Evolutionary conservation across 805 yeast genomes (phyloP), one percentile per base, ranked within the genome.

Genomic region (Candida awuae): DNA sequence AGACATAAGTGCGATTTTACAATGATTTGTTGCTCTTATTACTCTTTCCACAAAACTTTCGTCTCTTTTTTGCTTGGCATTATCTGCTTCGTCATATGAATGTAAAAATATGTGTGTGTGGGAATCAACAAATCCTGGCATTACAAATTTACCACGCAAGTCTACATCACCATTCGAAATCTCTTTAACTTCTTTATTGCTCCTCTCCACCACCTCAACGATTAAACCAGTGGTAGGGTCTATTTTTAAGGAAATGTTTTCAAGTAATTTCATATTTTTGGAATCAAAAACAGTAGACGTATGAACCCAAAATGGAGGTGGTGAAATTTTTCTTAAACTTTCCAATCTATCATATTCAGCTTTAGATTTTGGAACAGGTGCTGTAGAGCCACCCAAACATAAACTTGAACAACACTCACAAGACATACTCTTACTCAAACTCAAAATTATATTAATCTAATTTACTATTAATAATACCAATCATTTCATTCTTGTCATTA

Each of bases 101-200:
- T 54, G 59, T 14, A 54, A 36, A 29, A 54, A 54, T n/a, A 54
- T 53, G 28, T 54, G 59, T 0, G 59, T 52, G 35, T 54, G 59
- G 2, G 59, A 51, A 35, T 54, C 59, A n/a, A 54, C 59, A 36
- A 53, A 46, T 2, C 59, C 59, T 1, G 57, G 57, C 9, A 54
- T 29, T 6, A 50, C 56, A 29, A 36, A 34, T 35, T 51, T 52
- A 15, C 48, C 53, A 17, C 54, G 37, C 6, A 54, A 34, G 38
- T 54, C 59, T 6, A 54, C 32, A 37, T 54, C 57, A n/a, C 35
- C 18, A 1, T 28, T 40, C 7, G 14, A 37, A 3, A 48, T 3
- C 6, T 4, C 8, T 6, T 22, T 37, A 12, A 28, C 38, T 4
- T 34, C 41, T 6, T n/a, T n/a, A n/a, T 26, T 16, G 1, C 38